These are phyloP conservation scores for Citrus sp. DNA, from an alignment of 345 rosid species.

Conservation along the genomic window DNA sequence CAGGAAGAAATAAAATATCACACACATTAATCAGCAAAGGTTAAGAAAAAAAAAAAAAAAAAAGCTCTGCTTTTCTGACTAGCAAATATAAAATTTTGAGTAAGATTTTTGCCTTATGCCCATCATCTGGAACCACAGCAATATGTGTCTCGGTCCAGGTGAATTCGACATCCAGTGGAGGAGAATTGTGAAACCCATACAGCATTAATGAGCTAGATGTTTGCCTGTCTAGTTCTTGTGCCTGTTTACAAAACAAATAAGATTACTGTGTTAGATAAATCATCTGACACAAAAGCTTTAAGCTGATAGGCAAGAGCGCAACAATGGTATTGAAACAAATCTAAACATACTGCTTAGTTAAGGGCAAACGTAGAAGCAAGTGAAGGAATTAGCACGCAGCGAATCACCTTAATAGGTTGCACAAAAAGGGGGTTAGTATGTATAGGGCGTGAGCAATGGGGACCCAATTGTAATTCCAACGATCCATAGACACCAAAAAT, in stretches of 20 bases:
- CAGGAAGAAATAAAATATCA: neutral
- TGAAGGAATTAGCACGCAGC: neutral
- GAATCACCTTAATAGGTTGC: slow-evolving; percentile 44
- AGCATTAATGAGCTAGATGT: slow-evolving; percentile 34
- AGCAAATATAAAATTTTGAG: neutral
- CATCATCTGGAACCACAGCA: slow-evolving; percentile 29
- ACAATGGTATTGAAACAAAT: too few species aligned
- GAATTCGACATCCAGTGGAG: slow-evolving; percentile 36
- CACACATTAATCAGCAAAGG: neutral
- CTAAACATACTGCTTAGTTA: too few species aligned
- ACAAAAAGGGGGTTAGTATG: slow-evolving; percentile 41
- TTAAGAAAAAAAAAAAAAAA: neutral
- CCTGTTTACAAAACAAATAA: slow-evolving; percentile 31
- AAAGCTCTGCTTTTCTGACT: neutral
- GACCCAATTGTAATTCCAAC: slow-evolving; percentile 35
- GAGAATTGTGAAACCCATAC: slow-evolving; percentile 41
- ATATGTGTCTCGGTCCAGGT: slow-evolving; percentile 43
- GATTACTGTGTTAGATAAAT: neutral
- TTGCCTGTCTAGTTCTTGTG: slow-evolving; percentile 21
- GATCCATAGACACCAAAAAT: slow-evolving; percentile 55
- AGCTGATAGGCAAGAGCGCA: too few species aligned
- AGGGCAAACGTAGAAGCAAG: neutral
- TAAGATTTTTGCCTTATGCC: slow-evolving; percentile 35
- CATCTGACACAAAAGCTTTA: too few species aligned
- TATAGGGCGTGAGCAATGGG: slow-evolving; percentile 42